Evolutionary conservation across 2,329 filamentous ascomycete species (phyloP), one percentile per base, ranked within the genome.

Genomic region (Apiospora malaysiana): DNA sequence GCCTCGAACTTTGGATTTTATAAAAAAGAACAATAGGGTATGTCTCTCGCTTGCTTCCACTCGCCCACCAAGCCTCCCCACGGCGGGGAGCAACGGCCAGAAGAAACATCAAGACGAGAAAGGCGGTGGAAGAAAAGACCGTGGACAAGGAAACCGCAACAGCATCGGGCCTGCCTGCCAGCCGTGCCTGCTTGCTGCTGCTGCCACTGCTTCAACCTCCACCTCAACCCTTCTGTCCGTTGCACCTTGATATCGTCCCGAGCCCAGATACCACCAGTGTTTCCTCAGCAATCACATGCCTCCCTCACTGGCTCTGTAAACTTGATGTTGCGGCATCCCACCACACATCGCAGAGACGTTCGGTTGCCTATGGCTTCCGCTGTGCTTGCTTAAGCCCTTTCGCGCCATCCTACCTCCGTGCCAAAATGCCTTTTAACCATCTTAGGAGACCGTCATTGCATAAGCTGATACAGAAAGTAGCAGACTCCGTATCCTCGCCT

Each of bases 401-500:
- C 8, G 32, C 18, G 18, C 18, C 56, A 32, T 63, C 18, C 32
- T 40, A 9, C 21, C 32, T 66, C 67, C 56, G 21, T 78, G 76
- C 49, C 69, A 72, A 70, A 46, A 72, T 72, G 71, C 71, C 51
- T 56, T 69, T 72, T 68, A 69, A 72, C 49, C 66, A 65, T 63
- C 49, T 70, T 49, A 66, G 71, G 32, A 32, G 42, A 42, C 63
- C 70, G 9, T 71, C 68, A 23, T 46, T 71, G 46, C 70, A 71
- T 42, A 71, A 69, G 59, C 71, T 72, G 63, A 72, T 72, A 42
- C 66, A 59, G 37, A 70, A 70, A 70, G 69, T 70, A 69, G 59
- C 71, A 40, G 59, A 72, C 49, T 68, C 46, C 46, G 43, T 72
- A 47, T 69, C 71, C 6, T 66, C 67, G 32, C 66, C 68, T 37